Evolutionary conservation across 2,329 filamentous ascomycete genomes (phyloP).

Genomic region (Parasarocladium wereldwijsianum): DNA sequence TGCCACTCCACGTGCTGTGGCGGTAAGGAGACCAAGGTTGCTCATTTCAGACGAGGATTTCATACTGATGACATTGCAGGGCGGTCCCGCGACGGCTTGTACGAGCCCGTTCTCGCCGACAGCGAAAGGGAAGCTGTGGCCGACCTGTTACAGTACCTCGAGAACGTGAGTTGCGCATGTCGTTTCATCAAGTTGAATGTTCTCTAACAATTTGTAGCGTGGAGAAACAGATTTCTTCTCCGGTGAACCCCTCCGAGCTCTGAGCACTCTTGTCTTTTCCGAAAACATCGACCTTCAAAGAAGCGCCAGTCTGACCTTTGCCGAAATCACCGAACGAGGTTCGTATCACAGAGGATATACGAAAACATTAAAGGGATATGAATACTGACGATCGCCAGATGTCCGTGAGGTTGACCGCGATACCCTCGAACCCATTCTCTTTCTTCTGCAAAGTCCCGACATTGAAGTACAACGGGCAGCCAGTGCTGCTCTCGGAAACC

Average conservation of each 20-base stretch:
- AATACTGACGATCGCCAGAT: slow-evolving; percentile 43
- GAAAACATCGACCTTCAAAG: slow-evolving; percentile 97
- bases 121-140: slow-evolving; percentile 95
- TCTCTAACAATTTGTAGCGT: slow-evolving; percentile 40
- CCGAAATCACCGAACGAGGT: slow-evolving; percentile 98
- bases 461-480: slow-evolving; percentile 95
- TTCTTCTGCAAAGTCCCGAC: slow-evolving; percentile 84
- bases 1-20: slow-evolving; percentile 4
- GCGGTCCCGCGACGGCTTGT: slow-evolving; percentile 66
- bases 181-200: slow-evolving; percentile 1
- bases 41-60: slow-evolving; percentile 4
- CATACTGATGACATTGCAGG: slow-evolving; percentile 30
- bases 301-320: slow-evolving; percentile 95
- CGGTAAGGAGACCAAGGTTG: slow-evolving; percentile 4
- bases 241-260: slow-evolving; percentile 80
- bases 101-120: slow-evolving; percentile 81
- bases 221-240: slow-evolving; percentile 97
- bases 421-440: slow-evolving; percentile 90
- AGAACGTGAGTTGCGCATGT: slow-evolving; percentile 55
- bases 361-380: not conserved
- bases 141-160: slow-evolving; percentile 85
- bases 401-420: slow-evolving; percentile 90
- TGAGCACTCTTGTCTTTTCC: slow-evolving; percentile 94
- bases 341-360: slow-evolving; percentile 16
- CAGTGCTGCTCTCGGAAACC: slow-evolving; percentile 86